phyloP scores from a whole-genome alignment of 495 filamentous ascomycete genomes.

The Penicillium coffeae region DNA sequence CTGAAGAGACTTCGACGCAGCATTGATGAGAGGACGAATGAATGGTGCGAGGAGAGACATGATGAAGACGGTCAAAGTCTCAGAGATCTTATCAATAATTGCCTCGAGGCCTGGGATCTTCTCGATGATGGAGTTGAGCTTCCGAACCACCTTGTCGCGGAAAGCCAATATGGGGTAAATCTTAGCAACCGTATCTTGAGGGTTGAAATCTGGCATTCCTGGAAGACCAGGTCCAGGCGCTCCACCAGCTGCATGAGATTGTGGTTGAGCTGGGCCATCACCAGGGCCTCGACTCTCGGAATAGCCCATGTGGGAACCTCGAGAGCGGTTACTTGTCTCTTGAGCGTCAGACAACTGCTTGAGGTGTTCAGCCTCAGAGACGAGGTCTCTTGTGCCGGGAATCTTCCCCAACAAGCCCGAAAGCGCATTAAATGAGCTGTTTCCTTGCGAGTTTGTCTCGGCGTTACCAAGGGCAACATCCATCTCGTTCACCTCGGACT shows the following conservation, averaged over 20 bases:
- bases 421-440: constrained; percentile 49
- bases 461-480: constrained; percentile 68
- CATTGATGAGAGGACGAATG: constrained; percentile 84
- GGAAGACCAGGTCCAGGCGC: constrained; percentile 53
- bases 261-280: constrained; percentile 5
- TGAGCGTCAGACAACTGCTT: constrained; percentile 71
- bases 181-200: constrained; percentile 70
- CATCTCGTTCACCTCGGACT: constrained; percentile 89
- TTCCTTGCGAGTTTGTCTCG: constrained; percentile 45
- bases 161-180: constrained; percentile 96
- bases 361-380: constrained; percentile 72
- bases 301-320: constrained; percentile 32
- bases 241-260: constrained; percentile 19
- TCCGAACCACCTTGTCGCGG: constrained; percentile 84
- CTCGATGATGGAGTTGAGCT: constrained; percentile 77
- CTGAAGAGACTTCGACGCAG: constrained; percentile 76
- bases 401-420: constrained; percentile 71
- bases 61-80: constrained; percentile 85
- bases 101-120: constrained; percentile 88
- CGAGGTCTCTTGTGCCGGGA: constrained; percentile 72
- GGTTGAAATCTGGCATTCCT: constrained; percentile 76
- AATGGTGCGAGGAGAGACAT: constrained; percentile 87
- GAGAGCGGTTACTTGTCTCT: constrained; percentile 55
- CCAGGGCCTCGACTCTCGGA: constrained; percentile 3
- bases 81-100: constrained; percentile 84